Percentiles rank a stretch among this genome's conserved stretches.
Conservation (phyloP, 768 basidiomycete genomes). For the Tylopilus sp. region DNA sequence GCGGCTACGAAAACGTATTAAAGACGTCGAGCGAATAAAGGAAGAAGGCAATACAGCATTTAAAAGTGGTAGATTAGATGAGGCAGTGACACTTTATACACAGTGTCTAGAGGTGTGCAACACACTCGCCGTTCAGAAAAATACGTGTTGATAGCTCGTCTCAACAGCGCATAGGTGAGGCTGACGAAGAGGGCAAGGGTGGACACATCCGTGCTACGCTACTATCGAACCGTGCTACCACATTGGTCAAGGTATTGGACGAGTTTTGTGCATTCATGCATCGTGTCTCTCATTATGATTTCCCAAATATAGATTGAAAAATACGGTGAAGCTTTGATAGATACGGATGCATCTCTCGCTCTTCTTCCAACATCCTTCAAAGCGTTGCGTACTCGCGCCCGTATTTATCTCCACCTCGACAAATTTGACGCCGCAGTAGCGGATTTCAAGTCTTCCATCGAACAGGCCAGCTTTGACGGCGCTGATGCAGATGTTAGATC, state of each 20-base stretch:
- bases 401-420: slow-evolving; percentile 72
- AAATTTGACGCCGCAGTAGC: slow-evolving; percentile 65
- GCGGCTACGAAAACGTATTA: slow-evolving; percentile 71
- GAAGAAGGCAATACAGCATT: slow-evolving; percentile 83
- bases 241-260: slow-evolving; percentile 61
- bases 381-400: slow-evolving; percentile 81
- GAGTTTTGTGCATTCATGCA: background rate
- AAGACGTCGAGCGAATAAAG: slow-evolving; percentile 77
- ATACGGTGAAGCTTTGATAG: slow-evolving; percentile 65
- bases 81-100: slow-evolving; percentile 66
- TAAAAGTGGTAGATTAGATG: slow-evolving; percentile 53
- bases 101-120: slow-evolving; percentile 63
- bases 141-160: background rate
- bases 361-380: slow-evolving; percentile 73
- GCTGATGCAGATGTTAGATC: slow-evolving; percentile 60
- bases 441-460: slow-evolving; percentile 79
- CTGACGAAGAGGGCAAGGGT: slow-evolving; percentile 70
- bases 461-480: slow-evolving; percentile 65
- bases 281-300: slow-evolving; percentile 3
- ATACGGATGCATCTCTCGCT: slow-evolving; percentile 64
- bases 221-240: slow-evolving; percentile 81
- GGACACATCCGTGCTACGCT: slow-evolving; percentile 79
- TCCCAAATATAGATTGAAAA: slow-evolving; percentile 48
- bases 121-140: background rate
- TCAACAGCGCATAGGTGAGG: slow-evolving; percentile 59